These are phyloP conservation scores for Trichosporon sp. DNA, from an alignment of 1,284 basidiomycete genomes.

Conservation along the genomic window DNA sequence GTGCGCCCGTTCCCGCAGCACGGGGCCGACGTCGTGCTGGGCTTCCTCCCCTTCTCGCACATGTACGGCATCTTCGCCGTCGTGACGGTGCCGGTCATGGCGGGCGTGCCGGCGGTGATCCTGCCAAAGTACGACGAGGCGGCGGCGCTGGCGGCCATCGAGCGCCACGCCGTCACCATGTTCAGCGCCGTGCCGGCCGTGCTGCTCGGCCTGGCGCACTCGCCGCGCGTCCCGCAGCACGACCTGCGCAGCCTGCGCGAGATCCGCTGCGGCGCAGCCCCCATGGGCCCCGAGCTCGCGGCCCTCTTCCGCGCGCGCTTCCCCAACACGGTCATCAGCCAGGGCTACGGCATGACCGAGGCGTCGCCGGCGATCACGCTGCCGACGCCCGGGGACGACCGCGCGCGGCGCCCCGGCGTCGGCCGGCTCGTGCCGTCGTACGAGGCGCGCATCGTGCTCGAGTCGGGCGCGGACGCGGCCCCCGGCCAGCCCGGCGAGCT, in stretches of 20 bases:
- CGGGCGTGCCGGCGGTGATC: constrained; percentile 62
- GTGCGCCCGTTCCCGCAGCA: background rate
- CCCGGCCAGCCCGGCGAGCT: constrained; percentile 68
- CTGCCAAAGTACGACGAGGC: constrained; percentile 59
- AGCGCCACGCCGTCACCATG: constrained; percentile 61
- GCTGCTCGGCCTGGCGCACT: constrained; percentile 55
- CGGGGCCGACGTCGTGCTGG: constrained; percentile 8
- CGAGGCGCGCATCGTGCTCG: constrained; percentile 64
- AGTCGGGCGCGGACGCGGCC: constrained; percentile 49
- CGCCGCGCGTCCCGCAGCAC: constrained; percentile 62
- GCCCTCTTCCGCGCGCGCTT: constrained; percentile 27
- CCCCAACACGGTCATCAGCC: constrained; percentile 31
- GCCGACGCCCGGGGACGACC: constrained; percentile 31
- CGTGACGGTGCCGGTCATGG: constrained; percentile 59
- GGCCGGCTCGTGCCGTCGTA: constrained; percentile 73
- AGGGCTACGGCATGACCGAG: constrained; percentile 52
- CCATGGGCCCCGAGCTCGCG: constrained; percentile 56
- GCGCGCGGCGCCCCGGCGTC: constrained; percentile 57
- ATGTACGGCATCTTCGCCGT: constrained; percentile 35
- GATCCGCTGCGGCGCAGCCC: constrained; percentile 75
- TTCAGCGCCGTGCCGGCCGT: constrained; percentile 78
- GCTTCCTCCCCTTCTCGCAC: constrained; percentile 17
- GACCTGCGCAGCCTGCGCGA: constrained; percentile 61
- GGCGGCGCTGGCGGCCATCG: constrained; percentile 63
- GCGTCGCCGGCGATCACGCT: constrained; percentile 48